Evolutionary conservation across 306 rosid species (phyloP).

Genomic region (Dalbergia cultrata): DNA sequence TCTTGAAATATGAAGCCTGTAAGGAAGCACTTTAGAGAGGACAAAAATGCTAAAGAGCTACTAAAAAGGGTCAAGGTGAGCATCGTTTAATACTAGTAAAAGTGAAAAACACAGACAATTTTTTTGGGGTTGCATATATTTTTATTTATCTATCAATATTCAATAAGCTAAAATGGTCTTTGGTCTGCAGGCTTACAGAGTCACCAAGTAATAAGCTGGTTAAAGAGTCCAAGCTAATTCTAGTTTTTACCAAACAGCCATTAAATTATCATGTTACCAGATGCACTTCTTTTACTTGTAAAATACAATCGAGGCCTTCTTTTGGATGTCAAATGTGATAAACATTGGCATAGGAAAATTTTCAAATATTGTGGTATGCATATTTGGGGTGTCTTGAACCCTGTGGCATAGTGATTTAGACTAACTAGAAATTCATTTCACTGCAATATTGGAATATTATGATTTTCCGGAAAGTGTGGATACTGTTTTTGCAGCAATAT

Average conservation of each 20-base stretch:
- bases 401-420: neutral
- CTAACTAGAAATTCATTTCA: neutral
- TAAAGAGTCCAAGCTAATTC: constrained; percentile 18
- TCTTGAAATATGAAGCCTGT: constrained; percentile 70
- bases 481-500: neutral
- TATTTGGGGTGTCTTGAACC: constrained; percentile 13
- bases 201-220: constrained; percentile 48
- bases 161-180: constrained; percentile 26
- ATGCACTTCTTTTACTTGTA: neutral
- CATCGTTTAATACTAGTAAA: constrained; percentile 2
- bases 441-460: neutral
- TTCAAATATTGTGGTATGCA: neutral
- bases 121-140: neutral
- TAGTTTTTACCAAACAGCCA: constrained; percentile 19
- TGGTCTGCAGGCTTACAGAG: constrained; percentile 54
- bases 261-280: neutral
- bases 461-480: neutral
- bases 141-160: neutral
- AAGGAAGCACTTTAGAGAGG: constrained; percentile 75
- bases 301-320: constrained; percentile 7
- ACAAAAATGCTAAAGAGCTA: constrained; percentile 74
- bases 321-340: neutral
- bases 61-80: constrained; percentile 79
- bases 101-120: neutral
- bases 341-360: neutral